Conservation (phyloP, 768 basidiomycete species). For the Rhodotorula diobovata region DNA sequence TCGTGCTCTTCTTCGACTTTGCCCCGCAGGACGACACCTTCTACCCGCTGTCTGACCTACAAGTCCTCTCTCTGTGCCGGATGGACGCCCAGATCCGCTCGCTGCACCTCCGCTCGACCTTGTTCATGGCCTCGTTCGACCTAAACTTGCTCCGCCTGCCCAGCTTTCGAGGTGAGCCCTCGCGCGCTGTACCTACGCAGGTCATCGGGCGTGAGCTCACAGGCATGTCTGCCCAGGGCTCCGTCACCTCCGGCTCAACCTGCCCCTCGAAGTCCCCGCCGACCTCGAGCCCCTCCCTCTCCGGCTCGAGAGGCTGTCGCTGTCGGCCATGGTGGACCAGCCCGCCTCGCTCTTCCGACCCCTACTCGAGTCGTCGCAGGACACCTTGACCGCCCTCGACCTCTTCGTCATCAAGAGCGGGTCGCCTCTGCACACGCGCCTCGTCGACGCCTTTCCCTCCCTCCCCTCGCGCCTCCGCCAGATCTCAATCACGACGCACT, state of each 20-base stretch:
- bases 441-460: conserved; percentile 4
- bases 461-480: neutral
- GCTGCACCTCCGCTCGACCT: conserved; percentile 14
- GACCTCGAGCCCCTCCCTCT: neutral
- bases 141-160: conserved; percentile 6
- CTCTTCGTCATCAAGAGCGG: conserved; percentile 13
- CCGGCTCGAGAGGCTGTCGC: neutral
- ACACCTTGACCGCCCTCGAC: conserved; percentile 2
- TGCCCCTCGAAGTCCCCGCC: conserved; percentile 12
- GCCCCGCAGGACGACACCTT: conserved; percentile 15
- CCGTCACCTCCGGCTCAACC: conserved; percentile 11
- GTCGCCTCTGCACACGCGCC: conserved; percentile 1
- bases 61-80: conserved; percentile 1
- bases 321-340: conserved; percentile 20
- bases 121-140: conserved; percentile 20
- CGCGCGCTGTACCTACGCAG: too few relatives aligned
- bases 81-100: neutral
- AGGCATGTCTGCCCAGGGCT: neutral
- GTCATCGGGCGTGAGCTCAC: neutral
- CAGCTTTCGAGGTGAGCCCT: conserved; percentile 2
- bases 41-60: conserved; percentile 15
- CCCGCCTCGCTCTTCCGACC: neutral
- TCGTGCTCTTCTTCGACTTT: conserved; percentile 30
- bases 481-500: conserved; percentile 5
- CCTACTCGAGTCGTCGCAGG: neutral